These are phyloP conservation scores for Hortiboletus flavorubellus DNA, from an alignment of 768 basidiomycete species.

Conservation along the genomic window DNA sequence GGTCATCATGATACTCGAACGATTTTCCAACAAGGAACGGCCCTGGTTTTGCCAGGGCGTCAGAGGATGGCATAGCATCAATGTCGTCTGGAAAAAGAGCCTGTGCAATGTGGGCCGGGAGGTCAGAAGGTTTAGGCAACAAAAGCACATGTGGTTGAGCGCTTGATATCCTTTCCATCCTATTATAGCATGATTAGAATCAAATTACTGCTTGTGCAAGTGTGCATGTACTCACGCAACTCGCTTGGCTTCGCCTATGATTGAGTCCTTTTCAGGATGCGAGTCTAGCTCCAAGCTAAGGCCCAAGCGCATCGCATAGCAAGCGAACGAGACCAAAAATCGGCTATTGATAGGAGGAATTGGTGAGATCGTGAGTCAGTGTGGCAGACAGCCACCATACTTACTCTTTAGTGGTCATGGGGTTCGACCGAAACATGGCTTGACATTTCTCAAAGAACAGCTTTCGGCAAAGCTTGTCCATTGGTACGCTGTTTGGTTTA, in stretches of 20 bases:
- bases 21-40: no score
- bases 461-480: neutral
- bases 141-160: no score
- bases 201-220: neutral
- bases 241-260: neutral
- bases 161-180: neutral
- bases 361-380: neutral
- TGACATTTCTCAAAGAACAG: neutral
- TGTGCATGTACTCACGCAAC: no score
- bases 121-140: no score
- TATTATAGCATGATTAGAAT: neutral
- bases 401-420: neutral
- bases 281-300: neutral
- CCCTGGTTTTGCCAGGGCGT: no score
- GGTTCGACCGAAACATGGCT: neutral
- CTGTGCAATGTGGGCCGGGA: no score
- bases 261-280: neutral
- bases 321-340: neutral
- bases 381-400: neutral
- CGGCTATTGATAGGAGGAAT: neutral
- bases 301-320: neutral
- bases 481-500: neutral
- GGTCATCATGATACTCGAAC: no score
- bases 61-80: no score
- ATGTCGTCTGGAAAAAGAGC: no score